Base-by-base conservation (phyloP, 2,329 filamentous ascomycete species). In the Teratosphaeria gauchensis region DNA sequence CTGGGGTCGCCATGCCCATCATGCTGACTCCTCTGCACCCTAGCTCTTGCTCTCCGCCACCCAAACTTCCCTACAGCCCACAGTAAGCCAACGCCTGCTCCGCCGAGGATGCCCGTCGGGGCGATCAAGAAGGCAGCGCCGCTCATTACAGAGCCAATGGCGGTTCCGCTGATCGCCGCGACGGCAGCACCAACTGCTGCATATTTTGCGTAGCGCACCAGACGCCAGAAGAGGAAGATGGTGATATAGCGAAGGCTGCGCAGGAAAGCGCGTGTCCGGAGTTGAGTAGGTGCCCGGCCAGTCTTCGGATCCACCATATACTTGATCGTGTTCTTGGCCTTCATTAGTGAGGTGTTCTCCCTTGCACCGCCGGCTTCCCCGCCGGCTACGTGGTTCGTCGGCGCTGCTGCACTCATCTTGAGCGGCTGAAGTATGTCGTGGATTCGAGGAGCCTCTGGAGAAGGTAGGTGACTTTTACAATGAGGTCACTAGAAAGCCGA, bases 131-230 rank as follows among this genome's bases (percentile, higher is more conserved):
- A 77, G 1, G 71, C 74, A 8, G 71, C 73, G 5, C 75, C 74
- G 32, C 69, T 72, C 2, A 72, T 65, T 4, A 75, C 61, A 1
- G 68, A 69, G 1, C 74, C 74, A 21, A 75, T 66, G 12, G 66
- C 74, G 3, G 67, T 74, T 56, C 59, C 73, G 1, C 71, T 71
- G n/a, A 76, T 61, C 0, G 74, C 74, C 0, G 74, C 74, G 0
- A 73, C 69, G 6, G 74, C 58, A 1, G 73, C 71, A 2, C 75
- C 75, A 33, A 76, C 72, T 2, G 73, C 73, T 3, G 74, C 74
- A 55, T 77, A 77, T 59, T 76, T 77, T 24, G 74, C 75, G 55
- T 75, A 77, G 1, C 74, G 69, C 0, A 76, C 68, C 0, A 75
- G 61, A 21, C 73, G 69, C 75, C 75, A 77, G 65, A 77, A 76